These are phyloP conservation scores for Acephala macrosclerotiorum DNA, from an alignment of 2,329 filamentous ascomycete genomes.

Conservation along the genomic window DNA sequence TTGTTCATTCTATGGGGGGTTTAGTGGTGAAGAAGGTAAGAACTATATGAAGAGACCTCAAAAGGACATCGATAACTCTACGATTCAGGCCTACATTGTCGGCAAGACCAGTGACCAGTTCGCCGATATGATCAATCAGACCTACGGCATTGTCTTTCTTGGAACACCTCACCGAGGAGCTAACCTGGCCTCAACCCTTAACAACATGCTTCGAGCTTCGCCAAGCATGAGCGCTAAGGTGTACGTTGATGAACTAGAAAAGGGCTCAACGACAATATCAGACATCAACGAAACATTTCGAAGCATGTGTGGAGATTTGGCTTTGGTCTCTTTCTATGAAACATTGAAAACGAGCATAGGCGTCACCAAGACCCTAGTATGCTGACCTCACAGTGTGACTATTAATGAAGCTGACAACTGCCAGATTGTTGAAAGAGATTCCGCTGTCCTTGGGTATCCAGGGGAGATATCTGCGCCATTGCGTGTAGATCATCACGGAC, in stretches of 20 bases:
- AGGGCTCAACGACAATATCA: conserved; percentile 1
- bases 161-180: neutral
- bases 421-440: neutral
- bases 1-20: neutral
- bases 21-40: conserved; percentile 1
- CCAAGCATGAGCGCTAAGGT: neutral
- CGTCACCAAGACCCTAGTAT: neutral
- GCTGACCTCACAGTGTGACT: neutral
- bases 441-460: neutral
- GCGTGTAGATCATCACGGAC: conserved; percentile 2
- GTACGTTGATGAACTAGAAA: conserved; percentile 1
- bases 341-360: neutral
- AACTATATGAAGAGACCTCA: neutral
- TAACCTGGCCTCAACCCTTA: neutral
- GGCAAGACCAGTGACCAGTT: conserved; percentile 1
- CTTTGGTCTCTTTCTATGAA: neutral
- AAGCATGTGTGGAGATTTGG: neutral
- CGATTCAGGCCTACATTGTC: neutral
- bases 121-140: neutral
- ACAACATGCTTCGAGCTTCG: conserved; percentile 6
- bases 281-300: conserved; percentile 3
- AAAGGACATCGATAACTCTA: neutral
- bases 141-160: conserved; percentile 1
- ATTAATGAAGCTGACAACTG: neutral
- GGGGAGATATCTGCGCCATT: neutral